Conservation (phyloP, 2,329 filamentous ascomycete genomes). For the Penicillium vulpinum region DNA sequence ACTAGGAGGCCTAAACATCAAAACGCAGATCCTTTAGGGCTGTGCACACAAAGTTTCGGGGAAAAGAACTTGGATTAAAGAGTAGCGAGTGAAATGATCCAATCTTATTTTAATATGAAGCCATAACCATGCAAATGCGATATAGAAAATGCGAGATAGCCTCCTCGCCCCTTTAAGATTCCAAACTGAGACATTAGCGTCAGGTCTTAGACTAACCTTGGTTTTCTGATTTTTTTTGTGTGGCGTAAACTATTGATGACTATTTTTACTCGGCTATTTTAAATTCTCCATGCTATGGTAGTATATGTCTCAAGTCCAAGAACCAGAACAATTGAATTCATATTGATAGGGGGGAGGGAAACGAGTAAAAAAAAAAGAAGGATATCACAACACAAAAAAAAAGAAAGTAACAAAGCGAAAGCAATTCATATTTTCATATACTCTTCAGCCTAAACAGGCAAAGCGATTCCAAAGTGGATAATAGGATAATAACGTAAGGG, state of each 20-base stretch:
- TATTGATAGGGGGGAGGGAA: neutral
- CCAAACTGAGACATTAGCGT: neutral
- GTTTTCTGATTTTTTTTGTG: neutral
- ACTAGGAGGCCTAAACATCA: neutral
- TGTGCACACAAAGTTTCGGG: neutral
- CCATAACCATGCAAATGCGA: neutral
- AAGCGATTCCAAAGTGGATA: neutral
- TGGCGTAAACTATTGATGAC: neutral
- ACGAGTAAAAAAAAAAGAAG: conserved; percentile 13
- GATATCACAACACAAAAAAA: conserved; percentile 17
- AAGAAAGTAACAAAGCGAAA: neutral
- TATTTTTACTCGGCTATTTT: neutral
- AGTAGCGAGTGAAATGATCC: too few relatives aligned
- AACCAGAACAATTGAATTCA: neutral
- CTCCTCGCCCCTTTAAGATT: neutral
- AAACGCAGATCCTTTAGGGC: neutral
- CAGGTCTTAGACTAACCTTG: neutral
- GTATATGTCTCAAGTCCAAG: neutral
- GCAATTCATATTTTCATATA: conserved; percentile 11
- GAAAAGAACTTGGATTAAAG: neutral
- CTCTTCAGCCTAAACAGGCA: neutral
- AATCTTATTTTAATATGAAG: neutral
- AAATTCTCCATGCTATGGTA: neutral
- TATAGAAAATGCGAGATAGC: neutral
- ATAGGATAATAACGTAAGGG: neutral